A percentile compares a stretch with the other conserved stretches of the same genome.
Evolutionary conservation across 805 yeast genomes (phyloP).

Genomic region (Ogataea sp.): DNA sequence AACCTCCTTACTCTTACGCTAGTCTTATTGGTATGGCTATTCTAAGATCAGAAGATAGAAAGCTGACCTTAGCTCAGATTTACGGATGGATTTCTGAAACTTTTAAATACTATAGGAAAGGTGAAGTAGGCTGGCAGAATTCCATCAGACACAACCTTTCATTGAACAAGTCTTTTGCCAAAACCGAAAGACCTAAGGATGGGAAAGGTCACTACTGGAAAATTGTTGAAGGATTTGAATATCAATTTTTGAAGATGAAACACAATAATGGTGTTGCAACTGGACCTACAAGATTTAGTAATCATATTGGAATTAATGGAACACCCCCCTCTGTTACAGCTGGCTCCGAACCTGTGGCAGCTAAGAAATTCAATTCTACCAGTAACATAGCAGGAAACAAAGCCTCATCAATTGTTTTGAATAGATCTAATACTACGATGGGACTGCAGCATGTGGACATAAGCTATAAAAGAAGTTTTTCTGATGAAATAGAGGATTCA

Average conservation of each 20-base stretch:
- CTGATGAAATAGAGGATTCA: conserved; percentile 3
- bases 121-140: conserved; percentile 96
- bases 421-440: conserved; percentile 18
- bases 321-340: neutral
- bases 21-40: conserved; percentile 90
- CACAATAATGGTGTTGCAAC: conserved; percentile 11
- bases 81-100: conserved; percentile 88
- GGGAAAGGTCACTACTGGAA: conserved; percentile 94
- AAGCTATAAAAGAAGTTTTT: conserved; percentile 2
- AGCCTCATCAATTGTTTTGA: conserved; percentile 5
- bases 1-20: conserved; percentile 95
- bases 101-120: conserved; percentile 72
- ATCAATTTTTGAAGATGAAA: conserved; percentile 64
- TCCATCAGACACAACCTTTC: conserved; percentile 93
- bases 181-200: conserved; percentile 84
- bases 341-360: neutral
- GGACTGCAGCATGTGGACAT: conserved; percentile 16
- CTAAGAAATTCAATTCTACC: conserved; percentile 1
- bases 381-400: too few species aligned
- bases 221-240: conserved; percentile 75
- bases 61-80: conserved; percentile 74
- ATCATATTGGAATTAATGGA: neutral
- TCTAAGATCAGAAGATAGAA: conserved; percentile 63
- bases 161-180: conserved; percentile 85
- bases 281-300: neutral